These are phyloP conservation scores for Cymbopogon flexuosus DNA, from an alignment of 202 grass and related monocot species.

Conservation along the genomic window DNA sequence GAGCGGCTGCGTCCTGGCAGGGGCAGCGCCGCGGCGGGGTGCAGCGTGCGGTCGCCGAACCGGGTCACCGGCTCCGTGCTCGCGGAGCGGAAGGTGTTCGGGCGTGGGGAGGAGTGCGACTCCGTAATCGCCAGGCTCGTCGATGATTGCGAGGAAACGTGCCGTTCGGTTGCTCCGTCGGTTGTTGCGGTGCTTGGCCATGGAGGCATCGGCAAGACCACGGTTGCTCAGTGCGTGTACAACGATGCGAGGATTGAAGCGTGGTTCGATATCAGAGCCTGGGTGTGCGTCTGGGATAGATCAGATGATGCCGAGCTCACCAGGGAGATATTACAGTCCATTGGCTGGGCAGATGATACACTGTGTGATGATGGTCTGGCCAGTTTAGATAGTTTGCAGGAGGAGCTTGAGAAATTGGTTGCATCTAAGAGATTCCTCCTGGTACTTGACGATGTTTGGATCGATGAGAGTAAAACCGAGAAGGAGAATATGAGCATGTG, in stretches of 20 bases:
- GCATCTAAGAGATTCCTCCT: conserved; percentile 27
- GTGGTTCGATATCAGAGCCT: conserved; percentile 32
- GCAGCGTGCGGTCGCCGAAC: conserved; percentile 23
- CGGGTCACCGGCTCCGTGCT: conserved; percentile 34
- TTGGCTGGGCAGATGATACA: background rate
- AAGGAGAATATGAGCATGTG: conserved; percentile 15
- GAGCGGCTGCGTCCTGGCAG: background rate
- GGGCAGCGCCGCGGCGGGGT: background rate
- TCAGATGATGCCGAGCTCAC: conserved; percentile 36
- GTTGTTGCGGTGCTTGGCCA: conserved; percentile 43
- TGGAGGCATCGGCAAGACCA: conserved; percentile 51
- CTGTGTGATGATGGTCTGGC: background rate
- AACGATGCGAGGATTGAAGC: conserved; percentile 9
- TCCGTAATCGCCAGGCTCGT: conserved; percentile 10
- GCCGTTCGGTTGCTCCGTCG: background rate
- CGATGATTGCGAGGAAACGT: background rate
- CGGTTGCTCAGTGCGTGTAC: conserved; percentile 44
- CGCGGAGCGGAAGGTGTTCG: conserved; percentile 16
- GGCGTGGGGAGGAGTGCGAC: conserved; percentile 27
- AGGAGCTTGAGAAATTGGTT: background rate
- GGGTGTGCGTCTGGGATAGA: conserved; percentile 47
- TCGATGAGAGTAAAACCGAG: conserved; percentile 20
- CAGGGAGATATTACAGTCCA: conserved; percentile 42
- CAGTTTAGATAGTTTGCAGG: background rate
- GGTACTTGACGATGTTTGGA: conserved; percentile 49